Base-by-base conservation (phyloP, 192 early-diverging fungal species). In the Entomortierella chlamydospora region DNA sequence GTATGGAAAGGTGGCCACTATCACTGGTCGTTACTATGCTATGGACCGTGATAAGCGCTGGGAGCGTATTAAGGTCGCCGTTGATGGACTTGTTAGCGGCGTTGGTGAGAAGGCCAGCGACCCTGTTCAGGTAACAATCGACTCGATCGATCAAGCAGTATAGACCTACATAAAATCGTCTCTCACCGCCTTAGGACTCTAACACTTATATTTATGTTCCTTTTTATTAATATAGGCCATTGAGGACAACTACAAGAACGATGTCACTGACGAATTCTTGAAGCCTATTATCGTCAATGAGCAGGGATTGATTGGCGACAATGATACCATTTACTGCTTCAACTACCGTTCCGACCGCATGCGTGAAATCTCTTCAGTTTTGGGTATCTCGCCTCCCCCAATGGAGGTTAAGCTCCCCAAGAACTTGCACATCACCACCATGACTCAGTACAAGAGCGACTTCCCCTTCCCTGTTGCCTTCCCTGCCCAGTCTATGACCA, bases 1-100 rank as follows among this genome's bases (percentile, higher is more conserved):
- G 30, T 98, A 96, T 84, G 97, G 97, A 63, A 86, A 87, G 70
- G 52, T 99, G n/a, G 97, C 97, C 17, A 96, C 95, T 33, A 91
- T 99, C 57, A 86, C 91, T 13, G 98, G 98, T 29, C 92, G 98
- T 54, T 99, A 99, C 91, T 99, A 98, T 81, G 97, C 97, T 61
- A 99, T 99, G 98, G 98, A 99, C 83, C 94, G 98, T 82, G 98
- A 99, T 85, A 99, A 99, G 92, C 93, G 98, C 65, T 99, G 98
- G 98, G 98, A 99, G 89, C 91, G 98, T 58, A 81, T 99, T 55
- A 90, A 97, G 88, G 83, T 96, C 42, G 98, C 98, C 37, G 93
- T 97, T 72, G 96, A 99, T 55, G 96, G 87, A 41, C 83, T 99
- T 76, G 91, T 93, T 34, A 83, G 88, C 71, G 93, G 89, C 47